Percentiles rank a stretch among this genome's conserved stretches.
phyloP scores from a whole-genome alignment of 805 yeast species.

The Aciculoconidium aculeatum region DNA sequence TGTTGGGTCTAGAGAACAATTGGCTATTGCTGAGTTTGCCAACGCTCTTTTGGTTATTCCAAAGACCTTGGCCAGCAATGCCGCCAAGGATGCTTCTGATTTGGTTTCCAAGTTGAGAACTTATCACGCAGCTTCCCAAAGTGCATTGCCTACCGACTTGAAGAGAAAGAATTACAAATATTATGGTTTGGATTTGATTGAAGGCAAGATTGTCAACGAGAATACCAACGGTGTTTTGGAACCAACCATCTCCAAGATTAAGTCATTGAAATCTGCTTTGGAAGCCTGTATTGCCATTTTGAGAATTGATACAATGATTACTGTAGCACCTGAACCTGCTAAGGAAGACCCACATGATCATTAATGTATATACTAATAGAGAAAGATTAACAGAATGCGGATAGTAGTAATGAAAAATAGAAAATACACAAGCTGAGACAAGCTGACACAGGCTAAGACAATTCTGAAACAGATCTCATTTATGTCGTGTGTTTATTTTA shows the following conservation, averaged over 20 bases:
- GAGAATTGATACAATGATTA: conserved; percentile 97
- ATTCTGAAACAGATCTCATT: too few relatives aligned
- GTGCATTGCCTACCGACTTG: conserved; percentile 72
- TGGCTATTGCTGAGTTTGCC: conserved; percentile 98
- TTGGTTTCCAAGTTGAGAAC: conserved; percentile 92
- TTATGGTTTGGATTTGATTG: conserved; percentile 87
- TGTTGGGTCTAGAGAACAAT: conserved; percentile 93
- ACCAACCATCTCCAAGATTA: conserved; percentile 90
- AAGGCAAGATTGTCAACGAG: conserved; percentile 89
- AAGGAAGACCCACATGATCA: conserved; percentile 91
- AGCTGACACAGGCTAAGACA: background rate
- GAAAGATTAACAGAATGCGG: conserved; percentile 2
- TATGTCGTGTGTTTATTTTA: too few relatives aligned
- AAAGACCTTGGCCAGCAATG: conserved; percentile 93
- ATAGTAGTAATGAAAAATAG: conserved; percentile 5
- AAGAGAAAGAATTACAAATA: conserved; percentile 83
- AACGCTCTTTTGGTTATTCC: conserved; percentile 85
- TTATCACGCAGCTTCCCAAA: conserved; percentile 92
- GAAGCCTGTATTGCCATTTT: conserved; percentile 98
- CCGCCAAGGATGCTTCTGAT: conserved; percentile 95
- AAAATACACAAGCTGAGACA: background rate
- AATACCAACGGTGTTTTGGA: conserved; percentile 83
- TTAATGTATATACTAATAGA: too few relatives aligned
- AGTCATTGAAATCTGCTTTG: conserved; percentile 88
- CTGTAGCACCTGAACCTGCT: conserved; percentile 92